These are phyloP conservation scores for Scalesia atractyloides DNA, from an alignment of 129 eudicot genomes.

Conservation along the genomic window DNA sequence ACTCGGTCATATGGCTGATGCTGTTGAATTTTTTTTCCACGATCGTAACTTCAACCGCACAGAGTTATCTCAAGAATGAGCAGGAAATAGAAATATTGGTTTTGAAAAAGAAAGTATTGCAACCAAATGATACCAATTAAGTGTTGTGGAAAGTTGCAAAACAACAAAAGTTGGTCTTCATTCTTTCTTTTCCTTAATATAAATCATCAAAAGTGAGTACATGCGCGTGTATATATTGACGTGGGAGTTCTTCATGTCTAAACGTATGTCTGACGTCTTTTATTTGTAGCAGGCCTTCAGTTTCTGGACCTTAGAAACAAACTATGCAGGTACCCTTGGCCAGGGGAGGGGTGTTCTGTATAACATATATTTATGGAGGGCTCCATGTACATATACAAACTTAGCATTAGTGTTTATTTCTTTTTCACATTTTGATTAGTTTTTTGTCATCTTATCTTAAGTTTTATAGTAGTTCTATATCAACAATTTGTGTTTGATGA, in stretches of 20 bases:
- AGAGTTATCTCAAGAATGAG: slow-evolving; percentile 61
- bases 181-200: not conserved
- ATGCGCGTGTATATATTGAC: not conserved
- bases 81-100: slow-evolving; percentile 57
- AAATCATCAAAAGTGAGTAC: not conserved
- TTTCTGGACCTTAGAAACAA: slow-evolving; percentile 1
- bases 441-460: not conserved
- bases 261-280: not conserved
- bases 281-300: not conserved
- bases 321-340: not conserved
- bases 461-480: not conserved
- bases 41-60: slow-evolving; percentile 77
- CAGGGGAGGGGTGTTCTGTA: not conserved
- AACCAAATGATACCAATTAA: slow-evolving; percentile 19
- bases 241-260: not conserved
- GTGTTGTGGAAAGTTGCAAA: not conserved
- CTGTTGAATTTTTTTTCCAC: slow-evolving; percentile 53
- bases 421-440: slow-evolving; percentile 9
- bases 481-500: too few relatives aligned
- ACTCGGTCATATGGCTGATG: slow-evolving; percentile 60
- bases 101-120: slow-evolving; percentile 6
- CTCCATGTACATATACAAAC: slow-evolving; percentile 13
- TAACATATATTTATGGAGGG: slow-evolving; percentile 4
- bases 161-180: not conserved
- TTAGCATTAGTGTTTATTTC: not conserved